phyloP scores from a whole-genome alignment of 1,284 basidiomycete species.

The Pisolithus thermaeus region DNA sequence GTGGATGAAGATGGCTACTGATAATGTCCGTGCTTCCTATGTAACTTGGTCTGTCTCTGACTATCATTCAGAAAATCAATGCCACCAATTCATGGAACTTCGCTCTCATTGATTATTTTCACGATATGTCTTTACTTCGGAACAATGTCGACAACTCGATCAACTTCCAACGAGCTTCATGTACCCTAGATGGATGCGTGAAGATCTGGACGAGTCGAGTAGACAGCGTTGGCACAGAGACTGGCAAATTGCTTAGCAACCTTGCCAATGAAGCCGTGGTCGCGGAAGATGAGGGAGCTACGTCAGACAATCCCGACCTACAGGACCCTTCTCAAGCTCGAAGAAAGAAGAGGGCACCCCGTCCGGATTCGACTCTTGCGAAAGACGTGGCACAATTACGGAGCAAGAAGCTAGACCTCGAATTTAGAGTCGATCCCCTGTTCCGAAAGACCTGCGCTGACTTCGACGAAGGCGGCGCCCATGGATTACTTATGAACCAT shows the following conservation, averaged over 20 bases:
- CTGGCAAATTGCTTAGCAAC: slow-evolving; percentile 91
- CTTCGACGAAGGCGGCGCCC: slow-evolving; percentile 97
- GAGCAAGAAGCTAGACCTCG: slow-evolving; percentile 90
- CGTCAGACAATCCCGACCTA: slow-evolving; percentile 58
- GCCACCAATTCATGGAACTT: slow-evolving; percentile 97
- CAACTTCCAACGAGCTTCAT: slow-evolving; percentile 98
- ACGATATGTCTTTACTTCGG: slow-evolving; percentile 95
- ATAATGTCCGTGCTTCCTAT: slow-evolving; percentile 67
- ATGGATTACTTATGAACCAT: slow-evolving; percentile 92
- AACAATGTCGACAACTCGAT: slow-evolving; percentile 91
- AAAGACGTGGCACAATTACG: slow-evolving; percentile 79
- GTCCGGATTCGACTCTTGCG: slow-evolving; percentile 78
- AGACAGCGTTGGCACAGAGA: slow-evolving; percentile 95
- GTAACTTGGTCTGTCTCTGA: slow-evolving; percentile 9
- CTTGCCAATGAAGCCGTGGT: slow-evolving; percentile 66
- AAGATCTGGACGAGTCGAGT: slow-evolving; percentile 99
- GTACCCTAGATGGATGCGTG: slow-evolving; percentile 96
- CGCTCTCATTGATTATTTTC: slow-evolving; percentile 98
- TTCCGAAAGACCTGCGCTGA: slow-evolving; percentile 98
- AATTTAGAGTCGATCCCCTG: slow-evolving; percentile 94
- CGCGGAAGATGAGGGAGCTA: slow-evolving; percentile 51
- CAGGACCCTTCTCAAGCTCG: slow-evolving; percentile 48
- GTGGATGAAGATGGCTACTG: slow-evolving; percentile 99
- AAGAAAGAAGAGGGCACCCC: slow-evolving; percentile 58
- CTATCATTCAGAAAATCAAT: slow-evolving; percentile 86